Evolutionary conservation across 2,329 filamentous ascomycete genomes (phyloP).

Genomic region (Cadophora sp.): DNA sequence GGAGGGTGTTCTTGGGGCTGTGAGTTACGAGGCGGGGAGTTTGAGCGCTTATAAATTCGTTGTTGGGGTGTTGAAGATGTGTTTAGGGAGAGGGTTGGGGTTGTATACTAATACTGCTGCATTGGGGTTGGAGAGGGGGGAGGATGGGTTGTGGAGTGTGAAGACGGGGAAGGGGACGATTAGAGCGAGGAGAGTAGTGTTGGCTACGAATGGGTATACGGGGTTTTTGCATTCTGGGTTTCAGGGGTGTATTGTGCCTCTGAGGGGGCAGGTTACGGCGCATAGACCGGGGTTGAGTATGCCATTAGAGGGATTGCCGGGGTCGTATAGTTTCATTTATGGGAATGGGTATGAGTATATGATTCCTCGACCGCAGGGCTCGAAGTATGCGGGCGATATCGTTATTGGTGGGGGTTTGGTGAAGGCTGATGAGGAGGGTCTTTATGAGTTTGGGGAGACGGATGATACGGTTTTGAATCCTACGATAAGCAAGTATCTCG

Average conservation of each 20-base stretch:
- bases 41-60: constrained; percentile 46
- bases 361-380: constrained; percentile 60
- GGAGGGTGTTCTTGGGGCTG: constrained; percentile 32
- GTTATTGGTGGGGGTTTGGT: constrained; percentile 41
- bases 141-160: constrained; percentile 47
- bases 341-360: constrained; percentile 70
- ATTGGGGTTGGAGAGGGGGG: constrained; percentile 33
- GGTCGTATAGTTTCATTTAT: constrained; percentile 61
- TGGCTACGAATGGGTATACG: constrained; percentile 62
- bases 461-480: constrained; percentile 44
- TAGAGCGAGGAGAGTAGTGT: constrained; percentile 51
- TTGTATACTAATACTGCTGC: constrained; percentile 39
- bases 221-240: constrained; percentile 53
- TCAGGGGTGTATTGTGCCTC: constrained; percentile 52
- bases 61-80: constrained; percentile 38
- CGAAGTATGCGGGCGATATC: constrained; percentile 47
- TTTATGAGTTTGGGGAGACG: constrained; percentile 49
- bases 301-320: constrained; percentile 36
- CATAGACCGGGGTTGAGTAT: constrained; percentile 45
- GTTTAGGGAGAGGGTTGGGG: constrained; percentile 39
- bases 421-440: constrained; percentile 45
- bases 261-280: constrained; percentile 58
- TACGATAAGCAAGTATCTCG: constrained; percentile 36
- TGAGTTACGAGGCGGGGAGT: constrained; percentile 49
- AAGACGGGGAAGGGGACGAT: constrained; percentile 53